Evolutionary conservation across 768 basidiomycete species (phyloP).

Genomic region (Tricholoma furcatifolium): DNA sequence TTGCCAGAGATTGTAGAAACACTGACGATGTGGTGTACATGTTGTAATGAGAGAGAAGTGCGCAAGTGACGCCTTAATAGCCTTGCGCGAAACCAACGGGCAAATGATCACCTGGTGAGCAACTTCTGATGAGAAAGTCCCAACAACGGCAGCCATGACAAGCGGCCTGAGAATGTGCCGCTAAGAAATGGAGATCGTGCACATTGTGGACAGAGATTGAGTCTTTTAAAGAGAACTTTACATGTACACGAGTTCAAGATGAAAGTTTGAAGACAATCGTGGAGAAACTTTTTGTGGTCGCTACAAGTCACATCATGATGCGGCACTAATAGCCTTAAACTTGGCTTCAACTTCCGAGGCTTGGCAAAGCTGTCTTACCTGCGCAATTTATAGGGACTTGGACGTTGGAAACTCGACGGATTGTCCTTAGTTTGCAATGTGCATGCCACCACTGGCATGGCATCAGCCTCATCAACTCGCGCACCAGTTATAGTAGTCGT

Average conservation of each 20-base stretch:
- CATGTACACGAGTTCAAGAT: too few species aligned
- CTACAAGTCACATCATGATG: too few species aligned
- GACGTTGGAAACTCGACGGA: too few species aligned
- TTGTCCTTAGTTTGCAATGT: too few species aligned
- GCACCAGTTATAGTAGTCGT: too few species aligned
- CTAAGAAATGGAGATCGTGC: background rate
- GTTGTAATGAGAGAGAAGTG: background rate
- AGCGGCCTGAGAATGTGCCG: background rate
- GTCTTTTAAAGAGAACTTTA: background rate
- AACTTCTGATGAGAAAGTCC: background rate
- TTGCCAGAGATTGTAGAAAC: constrained; percentile 52
- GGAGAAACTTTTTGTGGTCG: too few species aligned
- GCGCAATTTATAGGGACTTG: too few species aligned
- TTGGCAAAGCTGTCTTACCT: too few species aligned
- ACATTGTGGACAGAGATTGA: background rate
- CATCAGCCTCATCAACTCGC: too few species aligned
- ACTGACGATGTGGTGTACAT: constrained; percentile 63
- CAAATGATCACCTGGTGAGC: constrained; percentile 5
- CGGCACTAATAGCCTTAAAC: too few species aligned
- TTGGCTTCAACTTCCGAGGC: too few species aligned
- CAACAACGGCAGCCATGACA: background rate
- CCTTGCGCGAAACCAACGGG: background rate
- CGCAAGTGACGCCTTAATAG: background rate
- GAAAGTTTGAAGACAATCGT: background rate
- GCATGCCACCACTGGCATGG: too few species aligned